phyloP scores from a whole-genome alignment of 805 yeast species.

The Priceomyces fermenticarens region DNA sequence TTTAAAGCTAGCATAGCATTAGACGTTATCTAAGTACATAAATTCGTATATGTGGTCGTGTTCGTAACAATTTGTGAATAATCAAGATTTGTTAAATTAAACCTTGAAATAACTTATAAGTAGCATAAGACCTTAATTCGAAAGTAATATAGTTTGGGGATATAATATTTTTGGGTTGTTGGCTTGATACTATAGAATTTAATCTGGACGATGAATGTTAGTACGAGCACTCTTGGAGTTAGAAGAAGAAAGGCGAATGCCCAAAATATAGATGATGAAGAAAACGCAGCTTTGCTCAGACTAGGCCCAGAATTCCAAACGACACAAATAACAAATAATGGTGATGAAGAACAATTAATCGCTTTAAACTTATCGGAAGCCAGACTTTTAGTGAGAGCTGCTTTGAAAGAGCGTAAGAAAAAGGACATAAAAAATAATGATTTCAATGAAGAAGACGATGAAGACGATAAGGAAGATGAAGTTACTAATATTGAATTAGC shows the following conservation, averaged over 20 bases:
- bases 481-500: constrained; percentile 50
- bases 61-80: too few species aligned
- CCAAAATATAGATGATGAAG: constrained; percentile 77
- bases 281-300: constrained; percentile 82
- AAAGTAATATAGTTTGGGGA: too few species aligned
- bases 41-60: too few species aligned
- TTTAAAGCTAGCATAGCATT: too few species aligned
- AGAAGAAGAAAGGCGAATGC: constrained; percentile 64
- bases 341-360: constrained; percentile 70
- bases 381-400: constrained; percentile 83
- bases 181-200: too few species aligned
- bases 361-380: constrained; percentile 90
- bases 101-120: too few species aligned
- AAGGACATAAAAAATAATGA: constrained; percentile 24
- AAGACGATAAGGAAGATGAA: constrained; percentile 42
- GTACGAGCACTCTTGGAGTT: constrained; percentile 84
- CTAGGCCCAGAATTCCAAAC: constrained; percentile 92
- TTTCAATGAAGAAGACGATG: constrained; percentile 32
- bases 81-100: too few species aligned
- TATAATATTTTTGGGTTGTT: too few species aligned
- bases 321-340: constrained; percentile 76
- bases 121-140: too few species aligned
- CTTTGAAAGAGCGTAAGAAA: constrained; percentile 61
- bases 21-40: too few species aligned
- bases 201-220: constrained; percentile 62